Evolutionary conservation across 352 stramenopile genomes (phyloP), one percentile per base, ranked within the genome.

Genomic region (Lagenidium sp.): DNA sequence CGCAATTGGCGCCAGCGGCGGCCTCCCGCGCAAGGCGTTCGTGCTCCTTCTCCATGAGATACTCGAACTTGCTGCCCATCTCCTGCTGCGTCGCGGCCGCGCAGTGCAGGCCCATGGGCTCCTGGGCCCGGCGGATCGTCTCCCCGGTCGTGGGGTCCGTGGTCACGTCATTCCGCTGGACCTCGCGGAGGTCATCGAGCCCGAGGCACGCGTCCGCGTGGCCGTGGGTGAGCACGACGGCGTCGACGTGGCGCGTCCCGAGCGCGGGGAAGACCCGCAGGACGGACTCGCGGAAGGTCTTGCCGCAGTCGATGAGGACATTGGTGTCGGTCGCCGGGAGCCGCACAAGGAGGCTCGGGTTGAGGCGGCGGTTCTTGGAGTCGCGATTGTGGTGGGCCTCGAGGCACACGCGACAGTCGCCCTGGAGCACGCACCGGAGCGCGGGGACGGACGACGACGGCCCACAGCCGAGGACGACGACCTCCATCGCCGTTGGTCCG

Each of bases 221-320:
- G 50, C 84, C 80, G 36, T 95, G 83, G 1, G 83, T 95, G 25
- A 95, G 54, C 18, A 95, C 49, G 12, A 95, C 54, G 1, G 64
- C 66, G 42, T 95, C 77, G 11, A 95, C 61, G 1, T 65, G 36
- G 10, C 51, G 54, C 6, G 83, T 52, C 13, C 64, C 58, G 23
- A 87, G 50, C 24, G 42, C 20, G 6, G 79, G 79, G 37, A 91
- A 85, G 25, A 76, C 62, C 6, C 80, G 58, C 32, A 93, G 57
- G 31, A 81, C 65, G 6, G 69, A 53, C 44, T 92, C 73, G n/a
- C 79, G 73, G 53, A 95, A 95, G 16, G 83, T 95, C 50, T 95
- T 95, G 44, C 83, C 83, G 52, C 75, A 90, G 57, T 95, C 83
- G 26, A 95, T 74, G 35, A 93, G 72, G 16, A 94, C 62, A 44